Conservation (phyloP, 192 early-diverging fungal species). For the Coemansia sp. region DNA sequence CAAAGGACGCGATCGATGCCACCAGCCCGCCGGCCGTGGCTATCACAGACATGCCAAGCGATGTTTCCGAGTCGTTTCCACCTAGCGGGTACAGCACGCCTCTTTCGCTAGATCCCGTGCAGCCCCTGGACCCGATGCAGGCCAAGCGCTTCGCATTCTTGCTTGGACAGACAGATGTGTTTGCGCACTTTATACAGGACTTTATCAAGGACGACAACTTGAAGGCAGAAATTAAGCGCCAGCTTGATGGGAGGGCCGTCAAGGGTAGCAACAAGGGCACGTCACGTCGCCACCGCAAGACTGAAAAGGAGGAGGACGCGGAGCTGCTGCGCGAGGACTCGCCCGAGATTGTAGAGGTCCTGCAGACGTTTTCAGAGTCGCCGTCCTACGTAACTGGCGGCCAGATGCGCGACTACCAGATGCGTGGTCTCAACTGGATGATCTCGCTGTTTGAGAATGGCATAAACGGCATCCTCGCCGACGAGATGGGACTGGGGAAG, state of each 20-base stretch:
- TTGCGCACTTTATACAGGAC: slow-evolving; percentile 66
- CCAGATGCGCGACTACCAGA: slow-evolving; percentile 93
- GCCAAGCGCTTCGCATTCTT: slow-evolving; percentile 53
- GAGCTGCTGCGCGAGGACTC: slow-evolving; percentile 82
- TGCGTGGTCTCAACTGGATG: slow-evolving; percentile 98
- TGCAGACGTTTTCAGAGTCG: slow-evolving; percentile 83
- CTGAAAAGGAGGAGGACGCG: slow-evolving; percentile 96
- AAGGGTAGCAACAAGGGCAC: slow-evolving; percentile 10
- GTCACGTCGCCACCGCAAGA: slow-evolving; percentile 84
- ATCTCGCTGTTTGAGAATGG: slow-evolving; percentile 93
- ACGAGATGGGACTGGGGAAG: slow-evolving; percentile 98
- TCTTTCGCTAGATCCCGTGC: slow-evolving; percentile 18
- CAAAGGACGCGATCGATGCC: background rate
- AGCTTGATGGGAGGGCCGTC: slow-evolving; percentile 45
- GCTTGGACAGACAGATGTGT: slow-evolving; percentile 67
- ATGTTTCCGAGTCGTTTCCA: slow-evolving; percentile 40
- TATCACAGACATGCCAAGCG: slow-evolving; percentile 10
- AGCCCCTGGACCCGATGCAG: slow-evolving; percentile 48
- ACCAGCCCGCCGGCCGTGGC: background rate
- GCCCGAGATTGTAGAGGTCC: slow-evolving; percentile 50
- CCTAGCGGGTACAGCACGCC: slow-evolving; percentile 51
- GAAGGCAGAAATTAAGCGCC: slow-evolving; percentile 48
- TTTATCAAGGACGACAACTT: slow-evolving; percentile 55
- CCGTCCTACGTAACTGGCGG: slow-evolving; percentile 87
- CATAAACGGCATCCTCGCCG: slow-evolving; percentile 99